Conservation (phyloP, 2,329 filamentous ascomycete genomes). For the Blumeriella jaapii region DNA sequence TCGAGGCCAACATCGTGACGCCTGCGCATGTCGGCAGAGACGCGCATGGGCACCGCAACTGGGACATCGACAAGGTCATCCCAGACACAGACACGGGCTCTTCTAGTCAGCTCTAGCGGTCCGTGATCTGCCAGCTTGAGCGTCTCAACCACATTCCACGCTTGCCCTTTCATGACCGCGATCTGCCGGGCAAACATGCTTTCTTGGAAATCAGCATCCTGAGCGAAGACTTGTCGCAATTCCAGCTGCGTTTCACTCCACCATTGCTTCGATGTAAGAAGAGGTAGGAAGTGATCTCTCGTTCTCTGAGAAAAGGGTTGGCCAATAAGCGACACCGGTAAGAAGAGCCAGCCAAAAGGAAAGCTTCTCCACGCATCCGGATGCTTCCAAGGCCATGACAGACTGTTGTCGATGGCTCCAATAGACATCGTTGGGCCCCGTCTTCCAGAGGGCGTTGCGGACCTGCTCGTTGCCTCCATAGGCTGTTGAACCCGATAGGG, state of each 20-base stretch:
- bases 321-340: slow-evolving; percentile 91
- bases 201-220: slow-evolving; percentile 94
- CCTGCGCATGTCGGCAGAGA: slow-evolving; percentile 71
- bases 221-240: slow-evolving; percentile 74
- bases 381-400: slow-evolving; percentile 73
- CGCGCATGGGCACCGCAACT: slow-evolving; percentile 80
- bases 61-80: slow-evolving; percentile 95
- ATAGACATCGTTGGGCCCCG: slow-evolving; percentile 49
- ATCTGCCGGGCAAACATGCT: slow-evolving; percentile 98
- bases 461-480: slow-evolving; percentile 62
- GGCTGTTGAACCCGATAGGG: slow-evolving; percentile 71
- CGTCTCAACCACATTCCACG: slow-evolving; percentile 98
- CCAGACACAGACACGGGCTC: slow-evolving; percentile 92
- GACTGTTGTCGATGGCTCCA: slow-evolving; percentile 92
- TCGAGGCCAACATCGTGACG: slow-evolving; percentile 39
- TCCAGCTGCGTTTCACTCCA: slow-evolving; percentile 91
- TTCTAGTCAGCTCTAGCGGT: slow-evolving; percentile 80
- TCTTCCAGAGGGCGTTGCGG: slow-evolving; percentile 27
- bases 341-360: slow-evolving; percentile 95
- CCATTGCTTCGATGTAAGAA: slow-evolving; percentile 90
- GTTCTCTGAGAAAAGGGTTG: slow-evolving; percentile 93
- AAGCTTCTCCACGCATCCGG: slow-evolving; percentile 76
- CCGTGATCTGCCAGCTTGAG: slow-evolving; percentile 88
- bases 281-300: slow-evolving; percentile 85
- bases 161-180: slow-evolving; percentile 97